A percentile compares a stretch with the other conserved stretches of the same genome.
These are phyloP conservation scores for Arachnomyces sp. DNA, from an alignment of 2,329 filamentous ascomycete species.

Conservation along the genomic window DNA sequence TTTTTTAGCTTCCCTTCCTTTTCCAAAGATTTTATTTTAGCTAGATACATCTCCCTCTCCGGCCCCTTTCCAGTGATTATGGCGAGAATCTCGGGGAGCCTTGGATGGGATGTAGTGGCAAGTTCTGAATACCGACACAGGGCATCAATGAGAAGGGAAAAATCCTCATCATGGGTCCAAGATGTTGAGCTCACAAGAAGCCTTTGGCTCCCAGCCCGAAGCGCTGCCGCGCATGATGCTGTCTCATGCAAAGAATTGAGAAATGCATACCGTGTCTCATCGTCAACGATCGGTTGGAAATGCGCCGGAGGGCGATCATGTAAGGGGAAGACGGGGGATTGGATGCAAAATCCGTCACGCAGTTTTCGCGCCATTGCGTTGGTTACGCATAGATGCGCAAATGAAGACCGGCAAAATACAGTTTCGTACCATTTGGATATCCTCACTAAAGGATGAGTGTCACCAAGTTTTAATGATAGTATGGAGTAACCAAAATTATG, in stretches of 20 bases:
- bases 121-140: constrained; percentile 63
- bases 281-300: constrained; percentile 61
- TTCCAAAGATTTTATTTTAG: constrained; percentile 56
- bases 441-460: constrained; percentile 64
- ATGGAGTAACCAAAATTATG: constrained; percentile 98
- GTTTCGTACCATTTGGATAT: constrained; percentile 73
- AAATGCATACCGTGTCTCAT: constrained; percentile 48
- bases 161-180: constrained; percentile 96
- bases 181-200: constrained; percentile 89
- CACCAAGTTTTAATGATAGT: constrained; percentile 59
- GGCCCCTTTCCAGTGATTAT: constrained; percentile 95
- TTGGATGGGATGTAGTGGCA: constrained; percentile 35
- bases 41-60: constrained; percentile 67
- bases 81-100: constrained; percentile 63
- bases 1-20: constrained; percentile 57
- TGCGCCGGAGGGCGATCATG: constrained; percentile 80
- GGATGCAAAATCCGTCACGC: constrained; percentile 57
- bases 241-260: constrained; percentile 61
- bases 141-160: constrained; percentile 76
- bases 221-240: constrained; percentile 49
- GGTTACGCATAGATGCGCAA: constrained; percentile 79
- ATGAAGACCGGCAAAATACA: constrained; percentile 59
- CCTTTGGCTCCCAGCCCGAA: constrained; percentile 52
- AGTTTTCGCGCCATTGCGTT: constrained; percentile 77
- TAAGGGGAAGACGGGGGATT: constrained; percentile 59